These are phyloP conservation scores for Ogataea methanolica DNA, from an alignment of 805 yeast species.

Conservation along the genomic window DNA sequence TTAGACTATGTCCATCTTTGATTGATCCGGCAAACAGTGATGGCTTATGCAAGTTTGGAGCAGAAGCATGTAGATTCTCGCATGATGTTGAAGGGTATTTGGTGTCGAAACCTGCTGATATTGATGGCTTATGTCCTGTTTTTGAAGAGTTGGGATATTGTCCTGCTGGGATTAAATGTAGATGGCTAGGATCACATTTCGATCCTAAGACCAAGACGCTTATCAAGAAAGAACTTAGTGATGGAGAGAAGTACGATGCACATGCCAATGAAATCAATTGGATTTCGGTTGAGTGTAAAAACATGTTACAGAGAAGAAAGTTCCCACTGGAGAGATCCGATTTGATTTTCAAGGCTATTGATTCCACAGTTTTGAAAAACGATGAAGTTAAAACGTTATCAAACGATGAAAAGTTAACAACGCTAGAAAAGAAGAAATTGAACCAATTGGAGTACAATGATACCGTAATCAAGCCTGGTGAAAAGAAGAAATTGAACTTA, in stretches of 20 bases:
- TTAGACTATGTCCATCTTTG: constrained; percentile 61
- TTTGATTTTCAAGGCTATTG: constrained; percentile 57
- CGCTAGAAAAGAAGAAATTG: constrained; percentile 25
- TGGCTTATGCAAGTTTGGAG: constrained; percentile 57
- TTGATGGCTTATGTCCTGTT: constrained; percentile 81
- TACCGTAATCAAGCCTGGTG: constrained; percentile 70
- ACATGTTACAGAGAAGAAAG: constrained; percentile 54
- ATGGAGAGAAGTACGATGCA: constrained; percentile 13
- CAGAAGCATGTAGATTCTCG: constrained; percentile 65
- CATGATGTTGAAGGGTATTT: constrained; percentile 73
- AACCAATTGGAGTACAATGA: constrained; percentile 58
- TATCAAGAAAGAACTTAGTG: constrained; percentile 38
- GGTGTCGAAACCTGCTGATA: constrained; percentile 61
- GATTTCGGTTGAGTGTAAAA: constrained; percentile 43
- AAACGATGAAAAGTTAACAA: constrained; percentile 21
- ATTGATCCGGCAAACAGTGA: constrained; percentile 46
- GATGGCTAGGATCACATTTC: constrained; percentile 79
- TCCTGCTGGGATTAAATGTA: constrained; percentile 88
- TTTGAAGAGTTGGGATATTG: constrained; percentile 79
- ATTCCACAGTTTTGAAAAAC: constrained; percentile 45
- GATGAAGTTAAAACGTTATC: constrained; percentile 33
- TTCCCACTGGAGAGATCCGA: constrained; percentile 56
- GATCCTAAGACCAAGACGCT: constrained; percentile 41
- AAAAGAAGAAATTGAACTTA: constrained; percentile 72
- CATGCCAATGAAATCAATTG: constrained; percentile 57